These are phyloP conservation scores for Fusarium sp. DNA, from an alignment of 2,329 filamentous ascomycete genomes.

Conservation along the genomic window DNA sequence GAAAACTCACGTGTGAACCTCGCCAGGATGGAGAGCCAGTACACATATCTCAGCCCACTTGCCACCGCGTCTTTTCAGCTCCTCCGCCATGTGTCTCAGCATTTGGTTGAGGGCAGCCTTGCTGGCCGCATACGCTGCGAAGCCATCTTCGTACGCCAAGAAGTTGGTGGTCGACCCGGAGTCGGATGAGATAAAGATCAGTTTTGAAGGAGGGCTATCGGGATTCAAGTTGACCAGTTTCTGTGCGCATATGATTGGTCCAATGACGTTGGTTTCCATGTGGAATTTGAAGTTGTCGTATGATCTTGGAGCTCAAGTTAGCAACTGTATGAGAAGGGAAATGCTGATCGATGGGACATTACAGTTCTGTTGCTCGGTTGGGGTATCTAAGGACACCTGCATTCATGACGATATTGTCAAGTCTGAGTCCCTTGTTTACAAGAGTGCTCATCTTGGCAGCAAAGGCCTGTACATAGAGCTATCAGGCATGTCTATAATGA, in stretches of 20 bases:
- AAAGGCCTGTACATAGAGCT: not conserved
- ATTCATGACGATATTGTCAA: not conserved
- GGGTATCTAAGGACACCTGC: not conserved
- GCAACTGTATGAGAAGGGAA: fast-evolving
- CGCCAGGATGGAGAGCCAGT: not conserved
- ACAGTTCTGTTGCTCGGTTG: not conserved
- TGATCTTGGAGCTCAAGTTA: not conserved
- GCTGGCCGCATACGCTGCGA: not conserved
- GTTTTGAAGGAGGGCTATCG: not conserved
- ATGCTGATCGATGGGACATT: fast-evolving
- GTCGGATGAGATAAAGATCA: not conserved
- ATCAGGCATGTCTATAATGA: fast-evolving
- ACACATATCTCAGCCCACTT: not conserved
- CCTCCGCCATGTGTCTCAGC: not conserved
- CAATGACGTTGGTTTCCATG: not conserved
- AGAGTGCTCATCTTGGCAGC: fast-evolving
- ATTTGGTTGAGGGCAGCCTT: not conserved
- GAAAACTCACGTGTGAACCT: not conserved
- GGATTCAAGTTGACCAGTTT: not conserved
- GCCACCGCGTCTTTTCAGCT: not conserved
- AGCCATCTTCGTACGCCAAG: not conserved
- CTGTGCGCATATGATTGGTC: not conserved
- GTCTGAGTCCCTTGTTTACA: fast-evolving
- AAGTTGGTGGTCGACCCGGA: not conserved
- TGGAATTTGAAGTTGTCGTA: not conserved